Evolutionary conservation across 345 rosid genomes (phyloP).

Genomic region (Eucalyptus sideroxylon): DNA sequence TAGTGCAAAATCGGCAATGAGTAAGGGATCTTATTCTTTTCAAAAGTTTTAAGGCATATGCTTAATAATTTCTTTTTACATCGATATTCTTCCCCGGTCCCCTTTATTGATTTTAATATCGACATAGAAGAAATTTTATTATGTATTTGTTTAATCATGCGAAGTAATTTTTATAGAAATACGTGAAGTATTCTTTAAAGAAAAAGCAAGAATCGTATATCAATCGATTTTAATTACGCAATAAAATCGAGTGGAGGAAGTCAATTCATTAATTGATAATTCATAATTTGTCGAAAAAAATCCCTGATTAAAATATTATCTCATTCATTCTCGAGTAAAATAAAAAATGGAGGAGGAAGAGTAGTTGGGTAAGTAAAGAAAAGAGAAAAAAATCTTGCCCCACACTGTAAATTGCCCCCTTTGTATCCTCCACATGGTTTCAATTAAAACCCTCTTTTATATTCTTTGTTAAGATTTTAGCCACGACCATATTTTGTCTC

Average conservation of each 20-base stretch:
- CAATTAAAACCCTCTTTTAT: neutral
- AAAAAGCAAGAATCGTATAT: neutral
- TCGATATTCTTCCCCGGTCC: neutral
- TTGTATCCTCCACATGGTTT: neutral
- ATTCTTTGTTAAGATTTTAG: neutral
- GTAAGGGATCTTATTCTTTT: neutral
- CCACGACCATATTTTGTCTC: accelerated
- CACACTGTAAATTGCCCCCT: neutral
- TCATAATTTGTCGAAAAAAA: no score
- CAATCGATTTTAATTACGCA: neutral
- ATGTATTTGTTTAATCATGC: neutral
- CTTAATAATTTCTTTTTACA: neutral
- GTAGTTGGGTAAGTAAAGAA: neutral
- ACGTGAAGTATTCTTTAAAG: neutral
- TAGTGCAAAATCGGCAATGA: accelerated
- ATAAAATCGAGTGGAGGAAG: neutral
- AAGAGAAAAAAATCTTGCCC: neutral
- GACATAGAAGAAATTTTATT: accelerated
- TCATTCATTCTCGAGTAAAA: no score
- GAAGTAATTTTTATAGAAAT: neutral
- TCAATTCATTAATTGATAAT: no score
- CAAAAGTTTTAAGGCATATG: neutral
- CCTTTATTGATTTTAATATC: neutral
- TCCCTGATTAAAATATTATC: neutral
- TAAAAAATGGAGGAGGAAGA: neutral